Evolutionary conservation across 768 basidiomycete species (phyloP).

Genomic region (Roridomyces roridus): DNA sequence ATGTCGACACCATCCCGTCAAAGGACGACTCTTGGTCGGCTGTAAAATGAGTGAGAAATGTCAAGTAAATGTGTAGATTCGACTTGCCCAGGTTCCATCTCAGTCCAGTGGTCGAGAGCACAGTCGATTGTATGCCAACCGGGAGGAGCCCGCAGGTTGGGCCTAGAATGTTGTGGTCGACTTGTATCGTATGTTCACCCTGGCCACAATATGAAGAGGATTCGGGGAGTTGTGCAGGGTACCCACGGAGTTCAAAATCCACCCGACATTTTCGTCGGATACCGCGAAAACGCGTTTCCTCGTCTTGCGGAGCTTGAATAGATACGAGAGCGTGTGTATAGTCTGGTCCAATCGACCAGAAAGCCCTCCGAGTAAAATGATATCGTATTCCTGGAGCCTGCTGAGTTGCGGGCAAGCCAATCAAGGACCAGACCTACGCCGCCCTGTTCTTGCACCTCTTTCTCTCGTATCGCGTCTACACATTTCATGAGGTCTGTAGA

Average conservation of each 20-base stretch:
- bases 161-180: constrained; percentile 79
- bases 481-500: constrained; percentile 99
- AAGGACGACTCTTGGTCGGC: constrained; percentile 76
- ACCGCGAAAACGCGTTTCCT: constrained; percentile 72
- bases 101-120: constrained; percentile 83
- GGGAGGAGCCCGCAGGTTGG: constrained; percentile 96
- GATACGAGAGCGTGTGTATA: constrained; percentile 82
- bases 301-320: constrained; percentile 77
- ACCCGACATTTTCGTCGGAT: constrained; percentile 91
- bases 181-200: constrained; percentile 83
- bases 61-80: background rate
- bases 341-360: constrained; percentile 95
- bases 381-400: constrained; percentile 55
- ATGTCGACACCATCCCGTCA: constrained; percentile 87
- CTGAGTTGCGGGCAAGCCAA: background rate
- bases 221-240: background rate
- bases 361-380: constrained; percentile 87
- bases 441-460: constrained; percentile 51
- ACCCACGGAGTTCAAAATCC: constrained; percentile 82
- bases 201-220: constrained; percentile 34
- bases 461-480: constrained; percentile 62
- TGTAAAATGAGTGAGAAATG: constrained; percentile 31
- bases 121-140: constrained; percentile 78
- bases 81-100: constrained; percentile 87
- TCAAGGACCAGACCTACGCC: constrained; percentile 30